Evolutionary conservation across 495 filamentous ascomycete species (phyloP), one percentile per base, ranked within the genome.

Genomic region (Talaromyces wortmannii): DNA sequence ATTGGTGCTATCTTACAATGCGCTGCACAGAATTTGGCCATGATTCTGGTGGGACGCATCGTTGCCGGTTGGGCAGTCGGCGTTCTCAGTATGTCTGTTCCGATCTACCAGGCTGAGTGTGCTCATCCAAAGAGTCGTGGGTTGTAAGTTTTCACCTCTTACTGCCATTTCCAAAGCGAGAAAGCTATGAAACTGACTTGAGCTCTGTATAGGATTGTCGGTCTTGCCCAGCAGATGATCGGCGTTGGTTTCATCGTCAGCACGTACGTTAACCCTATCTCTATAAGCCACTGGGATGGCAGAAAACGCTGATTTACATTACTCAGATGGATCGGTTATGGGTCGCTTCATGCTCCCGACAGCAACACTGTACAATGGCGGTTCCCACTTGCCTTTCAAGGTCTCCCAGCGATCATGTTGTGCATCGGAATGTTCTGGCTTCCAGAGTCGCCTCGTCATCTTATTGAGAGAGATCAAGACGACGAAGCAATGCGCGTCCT

Each of bases 1-100:
- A 40, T 83, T 16, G 83, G 82, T 12, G 77, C 77, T 13, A 75
- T 79, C 45, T 72, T 85, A 42, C 81, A 86, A 61, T 66, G 80
- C 11, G 69, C 78, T 31, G 70, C 78, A 50, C 58, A 63, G 15
- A 77, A 82, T 53, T 61, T 84, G 48, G 70, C 75, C 0, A 81
- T 82, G 74, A 81, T 86, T 57, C 72, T 85, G 11, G 69, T 80
- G 43, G 84, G 84, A 6, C 80, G 84, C 36, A 83, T 86, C 49
- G 67, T 86, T 5, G 75, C 81, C 2, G 83, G 84, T 12, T 78
- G 80, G 68, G 84, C 81, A 23, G 78, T 86, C 50, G 83, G 82
- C 46, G 68, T 82, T 32, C 72, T 82, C 62, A 76, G 68, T 36
- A 82, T 80, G 72, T 73, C 80, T 46, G 79, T 83, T 48, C 82